Percentiles rank a stretch among this genome's conserved stretches.
These are phyloP conservation scores for Penicillium odoratum DNA, from an alignment of 495 filamentous ascomycete species.

Conservation along the genomic window DNA sequence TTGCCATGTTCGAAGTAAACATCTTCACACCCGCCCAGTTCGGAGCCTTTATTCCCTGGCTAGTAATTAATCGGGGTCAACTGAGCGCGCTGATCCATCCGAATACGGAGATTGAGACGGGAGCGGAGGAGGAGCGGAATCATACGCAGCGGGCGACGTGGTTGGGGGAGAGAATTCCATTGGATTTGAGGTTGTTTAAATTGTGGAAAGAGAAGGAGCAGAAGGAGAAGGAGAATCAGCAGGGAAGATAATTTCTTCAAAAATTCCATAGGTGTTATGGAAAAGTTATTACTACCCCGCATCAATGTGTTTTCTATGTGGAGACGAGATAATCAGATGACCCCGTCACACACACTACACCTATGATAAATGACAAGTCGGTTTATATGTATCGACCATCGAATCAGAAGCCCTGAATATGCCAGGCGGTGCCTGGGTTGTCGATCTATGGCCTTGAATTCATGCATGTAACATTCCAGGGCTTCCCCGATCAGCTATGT, in stretches of 20 bases:
- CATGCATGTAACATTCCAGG: slow-evolving; percentile 14
- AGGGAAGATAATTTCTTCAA: neutral
- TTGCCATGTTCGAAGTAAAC: slow-evolving; percentile 91
- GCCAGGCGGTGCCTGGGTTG: slow-evolving; percentile 1
- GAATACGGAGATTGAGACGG: slow-evolving; percentile 56
- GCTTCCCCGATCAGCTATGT: neutral
- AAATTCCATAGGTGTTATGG: too few species aligned
- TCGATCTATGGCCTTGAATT: slow-evolving; percentile 1
- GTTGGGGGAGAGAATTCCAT: slow-evolving; percentile 72
- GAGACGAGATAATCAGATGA: slow-evolving; percentile 12
- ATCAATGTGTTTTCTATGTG: neutral
- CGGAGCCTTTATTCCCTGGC: slow-evolving; percentile 83
- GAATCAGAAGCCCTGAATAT: neutral
- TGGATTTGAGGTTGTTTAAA: slow-evolving; percentile 67
- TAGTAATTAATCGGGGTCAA: slow-evolving; percentile 80
- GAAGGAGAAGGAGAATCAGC: slow-evolving; percentile 19
- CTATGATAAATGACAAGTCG: neutral
- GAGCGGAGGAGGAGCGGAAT: slow-evolving; percentile 56
- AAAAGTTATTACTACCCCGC: neutral
- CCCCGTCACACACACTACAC: slow-evolving; percentile 3
- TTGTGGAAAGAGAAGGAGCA: slow-evolving; percentile 31
- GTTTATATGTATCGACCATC: neutral
- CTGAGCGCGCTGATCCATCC: slow-evolving; percentile 80
- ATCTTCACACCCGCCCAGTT: slow-evolving; percentile 83
- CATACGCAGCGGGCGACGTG: slow-evolving; percentile 82